A percentile compares a stretch with the other conserved stretches of the same genome.
Conservation (phyloP, 2,329 filamentous ascomycete species). For the Trematosphaeria pertusa region DNA sequence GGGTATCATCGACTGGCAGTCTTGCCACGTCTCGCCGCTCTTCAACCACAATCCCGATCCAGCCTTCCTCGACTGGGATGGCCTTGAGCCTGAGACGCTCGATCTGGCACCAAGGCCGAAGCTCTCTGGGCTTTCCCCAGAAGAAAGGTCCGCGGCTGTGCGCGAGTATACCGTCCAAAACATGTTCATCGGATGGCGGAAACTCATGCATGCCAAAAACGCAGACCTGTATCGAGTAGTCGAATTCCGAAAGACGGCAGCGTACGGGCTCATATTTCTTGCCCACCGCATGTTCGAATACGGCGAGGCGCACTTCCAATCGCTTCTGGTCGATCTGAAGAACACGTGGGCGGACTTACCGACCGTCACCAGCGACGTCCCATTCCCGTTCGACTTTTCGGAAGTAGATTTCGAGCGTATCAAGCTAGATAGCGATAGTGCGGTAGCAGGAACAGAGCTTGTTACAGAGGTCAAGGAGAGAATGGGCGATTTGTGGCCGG, state of each 20-base stretch:
- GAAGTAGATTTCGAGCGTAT: too few species aligned
- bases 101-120: constrained; percentile 12
- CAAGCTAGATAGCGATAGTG: too few species aligned
- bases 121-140: constrained; percentile 13
- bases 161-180: constrained; percentile 12
- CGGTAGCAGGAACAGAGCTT: too few species aligned
- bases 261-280: constrained; percentile 16
- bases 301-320: constrained; percentile 18
- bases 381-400: too few species aligned
- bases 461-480: too few species aligned
- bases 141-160: constrained; percentile 12
- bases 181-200: constrained; percentile 17
- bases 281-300: constrained; percentile 16
- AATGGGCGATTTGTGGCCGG: too few species aligned
- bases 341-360: too few species aligned
- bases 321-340: too few species aligned
- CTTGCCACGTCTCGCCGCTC: constrained; percentile 25
- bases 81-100: constrained; percentile 16
- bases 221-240: constrained; percentile 9
- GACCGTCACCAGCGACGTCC: too few species aligned
- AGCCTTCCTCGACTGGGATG: constrained; percentile 18
- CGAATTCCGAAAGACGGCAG: constrained; percentile 14
- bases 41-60: constrained; percentile 24
- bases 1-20: constrained; percentile 43
- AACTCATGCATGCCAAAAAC: constrained; percentile 15